phyloP scores from a whole-genome alignment of 2,329 filamentous ascomycete species.

The Acrodontium crateriforme region DNA sequence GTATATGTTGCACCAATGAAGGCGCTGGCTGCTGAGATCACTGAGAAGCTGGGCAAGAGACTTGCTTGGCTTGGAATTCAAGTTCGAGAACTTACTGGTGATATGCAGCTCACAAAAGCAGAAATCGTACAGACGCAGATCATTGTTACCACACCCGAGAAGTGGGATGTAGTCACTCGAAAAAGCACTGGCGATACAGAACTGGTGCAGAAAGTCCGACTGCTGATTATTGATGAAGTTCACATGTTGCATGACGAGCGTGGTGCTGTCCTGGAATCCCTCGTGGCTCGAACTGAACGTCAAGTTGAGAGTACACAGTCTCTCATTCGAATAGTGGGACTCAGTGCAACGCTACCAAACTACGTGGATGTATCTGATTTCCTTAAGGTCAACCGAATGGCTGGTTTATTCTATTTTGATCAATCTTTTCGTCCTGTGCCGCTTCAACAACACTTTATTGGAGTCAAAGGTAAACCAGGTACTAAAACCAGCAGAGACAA shows the following conservation, averaged over 20 bases:
- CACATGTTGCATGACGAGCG: conserved; percentile 99
- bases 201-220: conserved; percentile 87
- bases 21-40: conserved; percentile 89
- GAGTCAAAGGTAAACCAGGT: conserved; percentile 81
- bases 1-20: conserved; percentile 99
- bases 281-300: conserved; percentile 86
- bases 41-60: conserved; percentile 81
- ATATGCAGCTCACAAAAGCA: conserved; percentile 96
- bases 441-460: conserved; percentile 91
- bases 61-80: conserved; percentile 87
- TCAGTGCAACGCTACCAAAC: conserved; percentile 92
- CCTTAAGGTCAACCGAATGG: conserved; percentile 83
- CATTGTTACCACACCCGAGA: conserved; percentile 96
- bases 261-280: conserved; percentile 86
- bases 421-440: conserved; percentile 90
- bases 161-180: conserved; percentile 96
- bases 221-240: conserved; percentile 96
- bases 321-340: conserved; percentile 85
- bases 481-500: conserved; percentile 76
- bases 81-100: conserved; percentile 87
- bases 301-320: conserved; percentile 98
- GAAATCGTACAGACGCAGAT: conserved; percentile 95
- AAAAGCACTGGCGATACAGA: conserved; percentile 97
- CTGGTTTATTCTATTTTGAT: conserved; percentile 94
- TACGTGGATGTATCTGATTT: conserved; percentile 96